These are phyloP conservation scores for Coemansia sp. DNA, from an alignment of 192 early-diverging fungal genomes.

Conservation along the genomic window DNA sequence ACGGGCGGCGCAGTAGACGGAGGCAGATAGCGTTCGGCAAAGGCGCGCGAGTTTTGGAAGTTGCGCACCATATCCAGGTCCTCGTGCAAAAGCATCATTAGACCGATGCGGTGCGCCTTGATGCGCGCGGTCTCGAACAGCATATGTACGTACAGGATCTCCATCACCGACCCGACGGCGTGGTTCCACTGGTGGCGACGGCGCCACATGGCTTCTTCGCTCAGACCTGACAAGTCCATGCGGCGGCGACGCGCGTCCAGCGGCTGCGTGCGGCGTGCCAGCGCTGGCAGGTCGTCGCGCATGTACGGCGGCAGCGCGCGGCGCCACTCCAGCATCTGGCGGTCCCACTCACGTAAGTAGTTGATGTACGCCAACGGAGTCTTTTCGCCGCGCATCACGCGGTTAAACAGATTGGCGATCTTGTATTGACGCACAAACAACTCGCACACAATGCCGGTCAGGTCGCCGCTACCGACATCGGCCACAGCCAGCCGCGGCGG, in stretches of 20 bases:
- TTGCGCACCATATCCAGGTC: slow-evolving; percentile 56
- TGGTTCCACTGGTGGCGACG: slow-evolving; percentile 56
- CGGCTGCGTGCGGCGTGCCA: slow-evolving; percentile 48
- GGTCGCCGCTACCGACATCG: slow-evolving; percentile 31
- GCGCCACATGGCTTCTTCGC: slow-evolving; percentile 54
- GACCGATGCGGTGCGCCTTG: slow-evolving; percentile 51
- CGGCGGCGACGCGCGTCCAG: slow-evolving; percentile 39
- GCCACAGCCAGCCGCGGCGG: slow-evolving; percentile 24
- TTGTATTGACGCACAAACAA: slow-evolving; percentile 50
- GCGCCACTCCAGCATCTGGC: slow-evolving; percentile 56
- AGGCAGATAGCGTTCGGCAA: slow-evolving; percentile 35
- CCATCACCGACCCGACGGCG: slow-evolving; percentile 45
- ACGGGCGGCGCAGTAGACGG: slow-evolving; percentile 17
- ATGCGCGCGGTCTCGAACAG: slow-evolving; percentile 47
- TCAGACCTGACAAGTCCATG: slow-evolving; percentile 51
- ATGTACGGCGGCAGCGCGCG: slow-evolving; percentile 34
- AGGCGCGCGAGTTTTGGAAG: slow-evolving; percentile 51
- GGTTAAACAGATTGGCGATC: slow-evolving; percentile 53
- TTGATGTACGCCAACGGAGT: slow-evolving; percentile 34
- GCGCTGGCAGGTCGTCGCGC: slow-evolving; percentile 29
- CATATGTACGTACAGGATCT: slow-evolving; percentile 54
- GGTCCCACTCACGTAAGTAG: slow-evolving; percentile 55
- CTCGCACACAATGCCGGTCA: slow-evolving; percentile 44
- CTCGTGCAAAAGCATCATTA: slow-evolving; percentile 51
- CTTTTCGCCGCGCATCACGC: slow-evolving; percentile 50